These are phyloP conservation scores for Agrocybe chaxingu DNA, from an alignment of 768 basidiomycete species.

Conservation along the genomic window DNA sequence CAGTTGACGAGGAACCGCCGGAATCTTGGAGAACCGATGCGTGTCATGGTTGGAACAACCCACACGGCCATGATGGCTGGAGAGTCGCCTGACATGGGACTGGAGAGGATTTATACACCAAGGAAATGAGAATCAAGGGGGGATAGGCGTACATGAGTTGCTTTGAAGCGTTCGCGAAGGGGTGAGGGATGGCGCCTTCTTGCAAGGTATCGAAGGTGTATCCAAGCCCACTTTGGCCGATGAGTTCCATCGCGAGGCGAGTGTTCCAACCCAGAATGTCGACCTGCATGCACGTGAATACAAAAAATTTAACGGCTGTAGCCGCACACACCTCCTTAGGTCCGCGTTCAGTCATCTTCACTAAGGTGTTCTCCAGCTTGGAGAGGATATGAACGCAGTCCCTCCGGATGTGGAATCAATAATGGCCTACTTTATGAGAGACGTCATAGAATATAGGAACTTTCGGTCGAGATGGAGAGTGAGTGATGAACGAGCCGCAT, in stretches of 20 bases:
- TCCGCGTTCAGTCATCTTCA: slow-evolving; percentile 21
- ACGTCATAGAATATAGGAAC: slow-evolving; percentile 33
- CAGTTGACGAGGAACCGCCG: slow-evolving; percentile 29
- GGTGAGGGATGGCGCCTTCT: slow-evolving; percentile 27
- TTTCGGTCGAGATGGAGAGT: slow-evolving; percentile 2
- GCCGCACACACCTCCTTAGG: slow-evolving; percentile 28
- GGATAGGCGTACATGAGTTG: slow-evolving; percentile 22
- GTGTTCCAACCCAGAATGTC: slow-evolving; percentile 34
- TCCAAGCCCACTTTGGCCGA: slow-evolving; percentile 45
- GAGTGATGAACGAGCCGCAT: not conserved
- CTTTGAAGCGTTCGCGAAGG: slow-evolving; percentile 27
- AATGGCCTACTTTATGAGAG: slow-evolving; percentile 19
- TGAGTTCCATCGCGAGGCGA: slow-evolving; percentile 46
- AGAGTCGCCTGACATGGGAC: not conserved
- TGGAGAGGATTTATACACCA: slow-evolving; percentile 4
- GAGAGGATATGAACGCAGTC: not conserved
- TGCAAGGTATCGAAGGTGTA: slow-evolving; percentile 36
- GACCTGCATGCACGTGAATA: slow-evolving; percentile 27
- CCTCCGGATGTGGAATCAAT: not conserved
- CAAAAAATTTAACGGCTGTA: not conserved
- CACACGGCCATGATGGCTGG: not conserved
- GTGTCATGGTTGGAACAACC: slow-evolving; percentile 14
- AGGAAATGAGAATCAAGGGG: not conserved
- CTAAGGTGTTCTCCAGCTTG: slow-evolving; percentile 25
- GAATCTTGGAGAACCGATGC: slow-evolving; percentile 24